Percentiles rank a stretch among this genome's conserved stretches.
Conservation (phyloP, 2,329 filamentous ascomycete genomes). For the Ceratocystis colombiana region DNA sequence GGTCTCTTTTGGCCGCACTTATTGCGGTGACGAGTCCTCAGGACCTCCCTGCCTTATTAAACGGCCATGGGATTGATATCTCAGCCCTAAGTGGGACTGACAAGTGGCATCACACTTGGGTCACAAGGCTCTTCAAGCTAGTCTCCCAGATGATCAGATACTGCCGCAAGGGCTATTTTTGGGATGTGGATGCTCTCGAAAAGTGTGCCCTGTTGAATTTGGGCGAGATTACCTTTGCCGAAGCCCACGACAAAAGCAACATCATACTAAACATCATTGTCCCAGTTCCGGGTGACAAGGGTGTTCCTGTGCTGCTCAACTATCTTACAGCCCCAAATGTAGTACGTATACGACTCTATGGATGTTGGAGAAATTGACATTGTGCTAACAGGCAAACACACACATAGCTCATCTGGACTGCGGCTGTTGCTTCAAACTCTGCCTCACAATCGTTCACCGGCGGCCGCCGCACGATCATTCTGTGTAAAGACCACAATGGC, state of each 20-base stretch:
- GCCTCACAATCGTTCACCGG: constrained; percentile 55
- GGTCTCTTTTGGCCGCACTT: constrained; percentile 77
- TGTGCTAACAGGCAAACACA: background rate
- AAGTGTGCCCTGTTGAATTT: constrained; percentile 76
- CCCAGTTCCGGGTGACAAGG: constrained; percentile 60
- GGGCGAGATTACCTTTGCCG: constrained; percentile 83
- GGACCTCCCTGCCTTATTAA: constrained; percentile 66
- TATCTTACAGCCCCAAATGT: constrained; percentile 90
- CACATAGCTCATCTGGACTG: constrained; percentile 63
- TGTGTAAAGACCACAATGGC: constrained; percentile 68
- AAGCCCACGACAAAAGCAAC: constrained; percentile 78
- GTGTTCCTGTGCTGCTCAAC: constrained; percentile 76
- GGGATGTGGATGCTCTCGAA: constrained; percentile 72
- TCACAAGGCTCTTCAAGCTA: constrained; percentile 40
- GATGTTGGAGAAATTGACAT: background rate
- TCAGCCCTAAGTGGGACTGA: constrained; percentile 55
- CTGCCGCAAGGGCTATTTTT: constrained; percentile 65
- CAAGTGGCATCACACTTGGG: constrained; percentile 25
- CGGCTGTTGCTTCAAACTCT: constrained; percentile 65
- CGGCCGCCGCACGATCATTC: constrained; percentile 52
- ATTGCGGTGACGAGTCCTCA: constrained; percentile 81
- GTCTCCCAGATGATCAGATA: constrained; percentile 58
- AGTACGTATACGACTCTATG: constrained; percentile 43
- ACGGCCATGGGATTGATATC: constrained; percentile 71
- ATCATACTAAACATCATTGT: constrained; percentile 87